A percentile compares a stretch with the other conserved stretches of the same genome.
Evolutionary conservation across 257 asterid species (phyloP).

Genomic region (Striga asiatica): DNA sequence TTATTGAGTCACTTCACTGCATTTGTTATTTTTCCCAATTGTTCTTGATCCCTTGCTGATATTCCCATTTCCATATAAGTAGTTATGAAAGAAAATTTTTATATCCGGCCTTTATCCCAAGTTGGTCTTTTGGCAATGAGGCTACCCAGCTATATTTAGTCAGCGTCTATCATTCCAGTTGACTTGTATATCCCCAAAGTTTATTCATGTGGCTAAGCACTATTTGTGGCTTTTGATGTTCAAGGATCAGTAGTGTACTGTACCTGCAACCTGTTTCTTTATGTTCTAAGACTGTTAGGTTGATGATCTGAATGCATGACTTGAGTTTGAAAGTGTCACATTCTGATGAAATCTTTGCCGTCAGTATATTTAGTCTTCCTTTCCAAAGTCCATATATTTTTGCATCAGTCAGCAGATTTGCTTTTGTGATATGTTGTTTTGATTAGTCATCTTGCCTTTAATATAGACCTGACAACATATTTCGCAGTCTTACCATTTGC

Average conservation of each 20-base stretch:
- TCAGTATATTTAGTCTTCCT: background rate
- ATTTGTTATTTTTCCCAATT: background rate
- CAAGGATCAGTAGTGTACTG: background rate
- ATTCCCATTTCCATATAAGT: background rate
- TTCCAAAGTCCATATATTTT: background rate
- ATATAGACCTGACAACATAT: constrained; percentile 13
- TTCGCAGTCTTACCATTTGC: constrained; percentile 59
- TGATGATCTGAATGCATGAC: background rate
- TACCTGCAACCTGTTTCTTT: background rate
- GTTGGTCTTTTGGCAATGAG: background rate
- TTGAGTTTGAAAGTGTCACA: background rate
- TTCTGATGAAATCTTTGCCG: background rate
- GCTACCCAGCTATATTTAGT: background rate
- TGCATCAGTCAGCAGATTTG: background rate
- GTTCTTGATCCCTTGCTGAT: background rate
- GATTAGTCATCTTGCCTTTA: constrained; percentile 1
- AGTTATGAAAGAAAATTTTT: background rate
- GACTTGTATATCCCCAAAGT: background rate
- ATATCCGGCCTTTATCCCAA: too few relatives aligned
- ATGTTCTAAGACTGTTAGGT: background rate
- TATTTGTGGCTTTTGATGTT: background rate
- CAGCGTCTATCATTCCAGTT: background rate
- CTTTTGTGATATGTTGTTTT: background rate
- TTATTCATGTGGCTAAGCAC: background rate
- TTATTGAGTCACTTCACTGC: background rate